Percentiles rank a stretch among this genome's conserved stretches.
Evolutionary conservation across 2,329 filamentous ascomycete genomes (phyloP).

Genomic region (Fusarium liriodendri): DNA sequence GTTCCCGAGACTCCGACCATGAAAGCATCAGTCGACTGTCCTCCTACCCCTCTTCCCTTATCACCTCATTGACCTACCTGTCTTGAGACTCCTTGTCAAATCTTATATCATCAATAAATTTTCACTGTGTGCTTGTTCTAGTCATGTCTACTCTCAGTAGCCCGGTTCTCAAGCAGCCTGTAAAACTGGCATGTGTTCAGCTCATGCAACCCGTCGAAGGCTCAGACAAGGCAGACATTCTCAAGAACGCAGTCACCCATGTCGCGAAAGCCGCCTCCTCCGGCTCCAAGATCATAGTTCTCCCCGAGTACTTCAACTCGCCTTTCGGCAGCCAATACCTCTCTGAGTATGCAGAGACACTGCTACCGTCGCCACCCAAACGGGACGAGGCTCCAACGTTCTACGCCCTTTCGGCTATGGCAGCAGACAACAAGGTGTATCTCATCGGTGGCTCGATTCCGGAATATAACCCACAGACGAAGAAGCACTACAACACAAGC

Average conservation of each 20-base stretch:
- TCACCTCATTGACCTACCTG: not conserved
- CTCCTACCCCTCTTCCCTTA: not conserved
- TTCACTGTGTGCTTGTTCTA: no score
- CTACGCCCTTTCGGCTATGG: conserved; percentile 83
- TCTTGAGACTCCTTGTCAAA: not conserved
- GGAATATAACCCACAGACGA: conserved; percentile 69
- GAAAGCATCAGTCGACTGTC: not conserved
- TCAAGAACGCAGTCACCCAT: conserved; percentile 80
- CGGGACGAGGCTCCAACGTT: conserved; percentile 79
- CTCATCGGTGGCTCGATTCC: conserved; percentile 92
- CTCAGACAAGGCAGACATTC: conserved; percentile 84
- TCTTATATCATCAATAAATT: not conserved
- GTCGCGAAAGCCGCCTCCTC: conserved; percentile 80
- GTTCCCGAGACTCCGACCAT: not conserved
- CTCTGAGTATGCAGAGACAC: conserved; percentile 86
- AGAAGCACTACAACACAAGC: conserved; percentile 88
- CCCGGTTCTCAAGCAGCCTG: conserved; percentile 73
- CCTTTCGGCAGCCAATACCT: conserved; percentile 93
- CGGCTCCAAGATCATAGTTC: conserved; percentile 86
- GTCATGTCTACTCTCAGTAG: not conserved
- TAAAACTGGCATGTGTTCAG: conserved; percentile 84
- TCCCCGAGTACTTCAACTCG: conserved; percentile 98
- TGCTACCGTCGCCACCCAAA: conserved; percentile 78
- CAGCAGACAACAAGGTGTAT: conserved; percentile 80
- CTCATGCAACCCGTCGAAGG: conserved; percentile 84